Conservation (phyloP, 2,329 filamentous ascomycete genomes). For the Neonectria hederae region DNA sequence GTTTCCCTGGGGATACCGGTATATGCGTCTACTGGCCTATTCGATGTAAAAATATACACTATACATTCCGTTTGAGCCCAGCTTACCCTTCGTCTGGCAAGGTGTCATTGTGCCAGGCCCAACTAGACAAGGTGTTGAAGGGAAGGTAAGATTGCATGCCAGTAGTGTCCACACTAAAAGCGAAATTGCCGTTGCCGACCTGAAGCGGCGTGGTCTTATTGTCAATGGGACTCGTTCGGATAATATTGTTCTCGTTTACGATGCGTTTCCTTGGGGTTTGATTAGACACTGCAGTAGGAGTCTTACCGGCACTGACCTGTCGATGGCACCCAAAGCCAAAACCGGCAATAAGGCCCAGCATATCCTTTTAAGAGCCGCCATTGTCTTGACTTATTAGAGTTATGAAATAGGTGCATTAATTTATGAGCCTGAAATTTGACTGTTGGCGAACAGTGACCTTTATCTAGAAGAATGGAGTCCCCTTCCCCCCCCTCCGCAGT, state of each 20-base stretch:
- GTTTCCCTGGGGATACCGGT: conserved; percentile 46
- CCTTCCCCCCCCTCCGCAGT: not conserved
- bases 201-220: conserved; percentile 59
- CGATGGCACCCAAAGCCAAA: not conserved
- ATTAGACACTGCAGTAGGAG: not conserved
- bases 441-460: not conserved
- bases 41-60: not conserved
- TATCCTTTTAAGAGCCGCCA: not conserved
- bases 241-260: conserved; percentile 35
- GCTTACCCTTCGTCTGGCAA: conserved; percentile 45
- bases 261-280: conserved; percentile 30
- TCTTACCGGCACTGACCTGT: not conserved
- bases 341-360: not conserved
- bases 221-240: conserved; percentile 37
- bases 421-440: not conserved
- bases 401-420: not conserved
- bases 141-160: conserved; percentile 56
- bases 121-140: conserved; percentile 58
- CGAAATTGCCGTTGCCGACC: conserved; percentile 61
- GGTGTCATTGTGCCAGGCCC: conserved; percentile 62
- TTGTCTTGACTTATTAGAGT: not conserved
- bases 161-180: conserved; percentile 58
- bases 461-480: not conserved
- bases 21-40: conserved; percentile 39
- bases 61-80: not conserved